A percentile compares a stretch with the other conserved stretches of the same genome.
Evolutionary conservation across 495 filamentous ascomycete genomes (phyloP).

Genomic region (Penicillium cosmopolitanum): DNA sequence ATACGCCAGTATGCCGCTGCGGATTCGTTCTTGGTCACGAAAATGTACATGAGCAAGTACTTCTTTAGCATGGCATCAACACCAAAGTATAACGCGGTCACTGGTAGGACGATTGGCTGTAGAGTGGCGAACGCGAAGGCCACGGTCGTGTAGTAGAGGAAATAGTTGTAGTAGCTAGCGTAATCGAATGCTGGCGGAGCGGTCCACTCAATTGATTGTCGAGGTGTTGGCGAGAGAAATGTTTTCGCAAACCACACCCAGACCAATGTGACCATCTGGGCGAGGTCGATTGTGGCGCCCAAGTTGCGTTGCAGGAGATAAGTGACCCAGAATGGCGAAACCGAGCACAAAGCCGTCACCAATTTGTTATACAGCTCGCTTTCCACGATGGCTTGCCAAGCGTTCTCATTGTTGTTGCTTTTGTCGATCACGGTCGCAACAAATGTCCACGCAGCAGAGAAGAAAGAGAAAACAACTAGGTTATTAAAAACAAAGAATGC

Average conservation of each 20-base stretch:
- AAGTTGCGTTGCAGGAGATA: conserved; percentile 92
- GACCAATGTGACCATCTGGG: conserved; percentile 77
- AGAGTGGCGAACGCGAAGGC: conserved; percentile 83
- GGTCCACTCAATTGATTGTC: conserved; percentile 90
- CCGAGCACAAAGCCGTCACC: conserved; percentile 70
- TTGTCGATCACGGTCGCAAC: conserved; percentile 65
- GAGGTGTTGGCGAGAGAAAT: conserved; percentile 84
- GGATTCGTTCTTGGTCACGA: conserved; percentile 94
- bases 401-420: conserved; percentile 50
- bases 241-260: conserved; percentile 82
- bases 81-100: conserved; percentile 87
- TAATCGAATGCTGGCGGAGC: conserved; percentile 94
- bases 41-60: conserved; percentile 91
- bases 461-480: conserved; percentile 88
- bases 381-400: conserved; percentile 70
- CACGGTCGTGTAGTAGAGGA: conserved; percentile 91
- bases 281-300: conserved; percentile 86
- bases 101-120: conserved; percentile 88
- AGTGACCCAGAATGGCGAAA: conserved; percentile 91
- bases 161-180: conserved; percentile 93
- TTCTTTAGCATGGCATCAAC: conserved; percentile 92
- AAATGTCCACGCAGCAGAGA: conserved; percentile 77
- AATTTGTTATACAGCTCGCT: conserved; percentile 62
- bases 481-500: conserved; percentile 99
- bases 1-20: conserved; percentile 93